phyloP scores from a whole-genome alignment of 2,329 filamentous ascomycete genomes.

The Thermoascus crustaceus region DNA sequence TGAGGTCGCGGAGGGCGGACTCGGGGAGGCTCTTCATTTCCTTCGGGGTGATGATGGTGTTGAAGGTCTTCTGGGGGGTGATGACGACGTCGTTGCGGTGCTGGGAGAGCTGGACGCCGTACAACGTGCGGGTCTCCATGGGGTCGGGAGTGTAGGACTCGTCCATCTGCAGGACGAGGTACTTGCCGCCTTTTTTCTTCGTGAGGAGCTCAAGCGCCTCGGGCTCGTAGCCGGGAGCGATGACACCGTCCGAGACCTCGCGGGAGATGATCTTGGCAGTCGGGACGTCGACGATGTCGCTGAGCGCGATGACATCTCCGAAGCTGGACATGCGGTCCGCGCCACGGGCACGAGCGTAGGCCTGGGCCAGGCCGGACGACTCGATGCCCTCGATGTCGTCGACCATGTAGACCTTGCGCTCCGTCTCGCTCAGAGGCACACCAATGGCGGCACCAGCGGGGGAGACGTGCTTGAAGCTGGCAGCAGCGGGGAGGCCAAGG shows the following conservation, averaged over 20 bases:
- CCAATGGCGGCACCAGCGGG: conserved; percentile 93
- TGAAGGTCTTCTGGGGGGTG: conserved; percentile 71
- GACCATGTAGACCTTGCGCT: conserved; percentile 98
- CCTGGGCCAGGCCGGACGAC: conserved; percentile 77
- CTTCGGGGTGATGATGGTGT: conserved; percentile 78
- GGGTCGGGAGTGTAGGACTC: conserved; percentile 67
- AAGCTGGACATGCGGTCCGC: conserved; percentile 99
- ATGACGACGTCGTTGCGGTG: conserved; percentile 89
- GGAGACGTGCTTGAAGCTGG: conserved; percentile 98
- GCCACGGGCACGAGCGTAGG: conserved; percentile 89
- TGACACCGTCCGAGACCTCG: conserved; percentile 94
- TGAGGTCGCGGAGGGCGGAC: conserved; percentile 76
- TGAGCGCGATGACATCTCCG: conserved; percentile 90
- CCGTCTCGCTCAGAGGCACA: conserved; percentile 72
- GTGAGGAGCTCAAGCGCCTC: conserved; percentile 83
- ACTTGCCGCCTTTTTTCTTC: conserved; percentile 98
- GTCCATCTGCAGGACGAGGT: conserved; percentile 93
- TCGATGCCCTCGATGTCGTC: conserved; percentile 89
- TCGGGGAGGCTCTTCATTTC: conserved; percentile 64
- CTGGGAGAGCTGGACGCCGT: conserved; percentile 80
- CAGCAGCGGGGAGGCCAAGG: conserved; percentile 79
- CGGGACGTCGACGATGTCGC: conserved; percentile 78
- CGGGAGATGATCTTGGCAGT: conserved; percentile 97
- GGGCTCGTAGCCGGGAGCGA: conserved; percentile 77
- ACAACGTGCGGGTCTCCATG: conserved; percentile 77